A percentile compares a stretch with the other conserved stretches of the same genome.
These are phyloP conservation scores for Lichenothelia convexa DNA, from an alignment of 495 filamentous ascomycete genomes.

Conservation along the genomic window DNA sequence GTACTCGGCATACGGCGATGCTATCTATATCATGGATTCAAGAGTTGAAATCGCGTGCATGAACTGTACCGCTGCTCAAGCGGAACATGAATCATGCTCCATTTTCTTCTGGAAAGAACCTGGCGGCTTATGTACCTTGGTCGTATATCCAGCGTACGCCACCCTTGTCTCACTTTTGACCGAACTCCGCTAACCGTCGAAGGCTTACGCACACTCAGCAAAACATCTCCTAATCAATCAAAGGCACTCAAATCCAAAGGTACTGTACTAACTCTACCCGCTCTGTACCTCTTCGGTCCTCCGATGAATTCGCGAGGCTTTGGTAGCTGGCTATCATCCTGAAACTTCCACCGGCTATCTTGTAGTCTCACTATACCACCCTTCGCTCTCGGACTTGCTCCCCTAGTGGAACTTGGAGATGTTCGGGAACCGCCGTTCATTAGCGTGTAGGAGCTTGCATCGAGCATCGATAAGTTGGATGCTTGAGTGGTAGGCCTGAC, in stretches of 20 bases:
- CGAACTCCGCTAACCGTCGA: neutral
- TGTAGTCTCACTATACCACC: conserved; percentile 40
- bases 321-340: conserved; percentile 61
- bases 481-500: conserved; percentile 1
- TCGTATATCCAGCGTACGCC: no score
- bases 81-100: no score
- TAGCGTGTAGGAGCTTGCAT: conserved; percentile 8
- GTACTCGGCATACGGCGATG: no score
- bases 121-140: no score
- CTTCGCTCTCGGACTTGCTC: neutral
- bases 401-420: neutral
- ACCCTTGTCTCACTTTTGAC: neutral
- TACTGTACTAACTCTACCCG: conserved; percentile 83
- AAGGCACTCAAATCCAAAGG: conserved; percentile 58
- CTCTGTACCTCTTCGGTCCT: conserved; percentile 58
- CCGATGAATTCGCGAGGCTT: conserved; percentile 67
- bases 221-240: conserved; percentile 9
- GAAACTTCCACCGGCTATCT: conserved; percentile 74
- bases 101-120: no score
- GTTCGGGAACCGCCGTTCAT: neutral
- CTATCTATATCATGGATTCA: no score
- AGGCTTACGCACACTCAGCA: neutral
- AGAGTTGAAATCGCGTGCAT: no score
- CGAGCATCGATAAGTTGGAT: neutral
- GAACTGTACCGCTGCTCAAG: no score